Percentiles rank a stretch among this genome's conserved stretches.
Conservation (phyloP, 75 land plant species). For the Larix kaempferi region DNA sequence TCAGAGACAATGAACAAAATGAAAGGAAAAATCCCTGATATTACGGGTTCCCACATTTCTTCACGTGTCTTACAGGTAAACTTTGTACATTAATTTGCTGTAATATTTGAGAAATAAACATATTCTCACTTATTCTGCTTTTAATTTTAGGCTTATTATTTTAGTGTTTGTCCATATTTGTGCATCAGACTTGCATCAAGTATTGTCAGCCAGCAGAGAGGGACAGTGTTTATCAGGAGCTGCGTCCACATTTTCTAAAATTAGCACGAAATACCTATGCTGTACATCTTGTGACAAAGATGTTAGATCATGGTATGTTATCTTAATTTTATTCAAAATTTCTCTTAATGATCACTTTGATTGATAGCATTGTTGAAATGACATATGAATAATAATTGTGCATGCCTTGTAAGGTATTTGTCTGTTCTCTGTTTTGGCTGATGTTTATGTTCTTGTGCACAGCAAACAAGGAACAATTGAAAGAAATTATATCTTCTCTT, state of each 20-base stretch:
- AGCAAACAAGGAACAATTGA: slow-evolving; percentile 86
- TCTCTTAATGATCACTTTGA: neutral
- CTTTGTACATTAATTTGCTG: neutral
- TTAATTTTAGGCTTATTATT: neutral
- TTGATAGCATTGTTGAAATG: neutral
- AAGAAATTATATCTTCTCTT: slow-evolving; percentile 74
- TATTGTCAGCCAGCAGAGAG: slow-evolving; percentile 75
- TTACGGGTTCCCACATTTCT: slow-evolving; percentile 76
- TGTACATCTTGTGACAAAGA: slow-evolving; percentile 80
- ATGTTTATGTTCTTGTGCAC: slow-evolving; percentile 12
- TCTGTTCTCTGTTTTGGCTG: neutral
- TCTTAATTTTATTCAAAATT: neutral
- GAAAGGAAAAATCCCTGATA: slow-evolving; percentile 82
- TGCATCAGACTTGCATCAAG: slow-evolving; percentile 81
- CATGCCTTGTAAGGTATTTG: neutral
- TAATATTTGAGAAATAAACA: neutral
- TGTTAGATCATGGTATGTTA: slow-evolving; percentile 85
- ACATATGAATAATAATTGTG: neutral
- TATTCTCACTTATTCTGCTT: neutral
- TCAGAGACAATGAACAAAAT: slow-evolving; percentile 73
- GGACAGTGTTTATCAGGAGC: slow-evolving; percentile 72
- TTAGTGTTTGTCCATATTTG: neutral
- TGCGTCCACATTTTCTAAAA: slow-evolving; percentile 82
- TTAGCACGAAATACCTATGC: slow-evolving; percentile 85
- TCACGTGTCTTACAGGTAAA: slow-evolving; percentile 87